A percentile compares a stretch with the other conserved stretches of the same genome.
These are phyloP conservation scores for Microbotryum silenes-acaulis DNA, from an alignment of 1,284 basidiomycete species.

Conservation along the genomic window DNA sequence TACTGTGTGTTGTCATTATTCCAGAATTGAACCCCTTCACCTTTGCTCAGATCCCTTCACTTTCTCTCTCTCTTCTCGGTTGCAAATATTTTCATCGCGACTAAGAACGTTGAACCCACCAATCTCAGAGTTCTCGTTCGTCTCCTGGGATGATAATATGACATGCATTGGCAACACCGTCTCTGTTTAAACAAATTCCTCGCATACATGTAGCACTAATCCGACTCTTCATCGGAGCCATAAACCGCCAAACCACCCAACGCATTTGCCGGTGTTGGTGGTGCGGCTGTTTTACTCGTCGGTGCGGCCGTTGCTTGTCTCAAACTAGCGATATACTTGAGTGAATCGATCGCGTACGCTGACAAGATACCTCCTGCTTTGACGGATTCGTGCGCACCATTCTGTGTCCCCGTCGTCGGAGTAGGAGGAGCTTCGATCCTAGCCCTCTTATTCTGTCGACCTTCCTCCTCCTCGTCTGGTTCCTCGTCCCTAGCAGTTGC, in stretches of 20 bases:
- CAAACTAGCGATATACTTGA: slow-evolving; percentile 23
- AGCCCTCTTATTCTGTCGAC: slow-evolving; percentile 26
- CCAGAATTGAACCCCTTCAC: too few relatives aligned
- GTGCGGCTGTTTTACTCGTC: background rate
- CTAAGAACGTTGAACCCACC: too few relatives aligned
- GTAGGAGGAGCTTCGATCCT: slow-evolving; percentile 46
- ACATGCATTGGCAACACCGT: too few relatives aligned
- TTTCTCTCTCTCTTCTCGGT: too few relatives aligned
- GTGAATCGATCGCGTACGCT: slow-evolving; percentile 23
- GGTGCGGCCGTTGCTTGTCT: background rate
- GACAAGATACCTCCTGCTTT: slow-evolving; percentile 17
- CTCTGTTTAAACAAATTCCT: too few relatives aligned
- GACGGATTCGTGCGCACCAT: background rate
- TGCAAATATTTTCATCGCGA: too few relatives aligned
- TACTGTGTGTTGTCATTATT: too few relatives aligned
- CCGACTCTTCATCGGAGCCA: slow-evolving; percentile 18
- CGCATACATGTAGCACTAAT: background rate
- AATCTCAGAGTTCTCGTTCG: too few relatives aligned
- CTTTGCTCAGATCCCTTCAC: too few relatives aligned
- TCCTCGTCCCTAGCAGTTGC: slow-evolving; percentile 42
- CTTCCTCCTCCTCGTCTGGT: slow-evolving; percentile 27
- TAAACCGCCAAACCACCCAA: slow-evolving; percentile 28
- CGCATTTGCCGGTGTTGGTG: slow-evolving; percentile 2
- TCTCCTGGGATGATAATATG: too few relatives aligned
- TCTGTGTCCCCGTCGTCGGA: slow-evolving; percentile 54